These are phyloP conservation scores for Fusarium tjaetaba DNA, from an alignment of 2,329 filamentous ascomycete genomes.

Conservation along the genomic window DNA sequence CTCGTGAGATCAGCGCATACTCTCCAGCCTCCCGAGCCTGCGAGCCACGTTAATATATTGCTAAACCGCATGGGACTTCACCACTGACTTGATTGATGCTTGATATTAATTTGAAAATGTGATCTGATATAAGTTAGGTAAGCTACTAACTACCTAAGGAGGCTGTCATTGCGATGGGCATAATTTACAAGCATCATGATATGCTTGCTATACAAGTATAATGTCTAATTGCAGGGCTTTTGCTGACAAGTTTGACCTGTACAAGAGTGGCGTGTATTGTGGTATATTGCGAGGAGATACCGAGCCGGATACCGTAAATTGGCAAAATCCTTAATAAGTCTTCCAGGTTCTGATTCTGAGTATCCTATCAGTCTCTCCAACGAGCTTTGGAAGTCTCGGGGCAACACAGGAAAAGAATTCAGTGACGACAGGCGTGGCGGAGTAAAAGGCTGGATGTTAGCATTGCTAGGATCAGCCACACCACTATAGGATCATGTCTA, in stretches of 20 bases:
- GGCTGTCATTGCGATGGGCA: slow-evolving; percentile 9
- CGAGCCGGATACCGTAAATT: neutral
- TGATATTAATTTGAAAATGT: slow-evolving; percentile 2
- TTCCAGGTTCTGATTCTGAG: slow-evolving; percentile 24
- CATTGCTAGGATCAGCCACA: slow-evolving; percentile 37
- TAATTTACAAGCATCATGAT: neutral
- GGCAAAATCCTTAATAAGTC: slow-evolving; percentile 7
- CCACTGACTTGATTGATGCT: neutral
- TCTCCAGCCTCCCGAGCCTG: slow-evolving; percentile 12
- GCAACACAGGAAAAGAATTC: slow-evolving; percentile 11
- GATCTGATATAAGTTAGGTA: neutral
- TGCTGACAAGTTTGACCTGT: slow-evolving; percentile 23
- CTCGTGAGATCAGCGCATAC: slow-evolving; percentile 27
- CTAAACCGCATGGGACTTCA: slow-evolving; percentile 13
- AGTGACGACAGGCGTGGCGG: slow-evolving; percentile 34
- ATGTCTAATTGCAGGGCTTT: slow-evolving; percentile 25
- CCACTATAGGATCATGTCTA: slow-evolving; percentile 12
- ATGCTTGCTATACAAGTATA: neutral
- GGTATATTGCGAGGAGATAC: slow-evolving; percentile 21
- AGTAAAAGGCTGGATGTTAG: slow-evolving; percentile 21
- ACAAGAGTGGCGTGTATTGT: slow-evolving; percentile 36
- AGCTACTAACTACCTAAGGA: neutral
- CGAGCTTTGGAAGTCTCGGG: slow-evolving; percentile 19
- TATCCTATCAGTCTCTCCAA: slow-evolving; percentile 17
- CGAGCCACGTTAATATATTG: slow-evolving; percentile 11